Percentiles rank a stretch among this genome's conserved stretches.
Conservation (phyloP, 768 basidiomycete species). For the Boletus edulis region DNA sequence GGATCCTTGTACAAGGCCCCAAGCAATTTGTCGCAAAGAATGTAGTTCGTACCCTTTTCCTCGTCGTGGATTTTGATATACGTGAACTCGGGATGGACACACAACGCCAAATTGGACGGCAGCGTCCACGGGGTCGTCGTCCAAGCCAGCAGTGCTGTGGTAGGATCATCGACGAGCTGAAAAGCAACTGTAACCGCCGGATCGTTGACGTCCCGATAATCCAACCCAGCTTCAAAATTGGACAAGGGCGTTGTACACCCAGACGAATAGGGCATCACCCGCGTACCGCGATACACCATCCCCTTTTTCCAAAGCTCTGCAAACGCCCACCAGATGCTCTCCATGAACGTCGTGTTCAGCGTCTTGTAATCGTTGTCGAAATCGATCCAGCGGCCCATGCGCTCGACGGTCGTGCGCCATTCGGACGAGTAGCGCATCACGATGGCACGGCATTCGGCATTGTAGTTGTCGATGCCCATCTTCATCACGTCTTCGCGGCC, state of each 20-base stretch:
- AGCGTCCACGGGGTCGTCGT: conserved; percentile 99
- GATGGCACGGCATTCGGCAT: conserved; percentile 92
- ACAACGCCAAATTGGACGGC: conserved; percentile 91
- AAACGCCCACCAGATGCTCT: conserved; percentile 99
- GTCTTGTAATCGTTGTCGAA: conserved; percentile 99
- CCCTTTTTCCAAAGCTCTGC: conserved; percentile 88
- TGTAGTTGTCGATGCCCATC: conserved; percentile 98
- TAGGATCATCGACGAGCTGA: conserved; percentile 89
- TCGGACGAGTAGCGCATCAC: conserved; percentile 96
- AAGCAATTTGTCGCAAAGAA: conserved; percentile 86
- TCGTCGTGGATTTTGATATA: conserved; percentile 97
- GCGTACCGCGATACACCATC: conserved; percentile 88
- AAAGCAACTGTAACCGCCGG: conserved; percentile 95
- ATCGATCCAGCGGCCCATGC: conserved; percentile 99
- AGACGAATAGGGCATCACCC: conserved; percentile 98
- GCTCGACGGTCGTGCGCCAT: conserved; percentile 93
- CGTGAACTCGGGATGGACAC: conserved; percentile 93
- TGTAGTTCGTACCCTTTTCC: conserved; percentile 83
- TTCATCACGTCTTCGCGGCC: conserved; percentile 90
- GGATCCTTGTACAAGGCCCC: conserved; percentile 92
- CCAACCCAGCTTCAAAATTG: conserved; percentile 94
- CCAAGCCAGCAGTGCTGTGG: conserved; percentile 91
- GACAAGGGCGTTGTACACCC: conserved; percentile 95
- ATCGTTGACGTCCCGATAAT: conserved; percentile 91
- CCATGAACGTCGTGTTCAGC: conserved; percentile 91